Base-by-base conservation (phyloP, 2,329 filamentous ascomycete species). In the Ascosphaera apis region DNA sequence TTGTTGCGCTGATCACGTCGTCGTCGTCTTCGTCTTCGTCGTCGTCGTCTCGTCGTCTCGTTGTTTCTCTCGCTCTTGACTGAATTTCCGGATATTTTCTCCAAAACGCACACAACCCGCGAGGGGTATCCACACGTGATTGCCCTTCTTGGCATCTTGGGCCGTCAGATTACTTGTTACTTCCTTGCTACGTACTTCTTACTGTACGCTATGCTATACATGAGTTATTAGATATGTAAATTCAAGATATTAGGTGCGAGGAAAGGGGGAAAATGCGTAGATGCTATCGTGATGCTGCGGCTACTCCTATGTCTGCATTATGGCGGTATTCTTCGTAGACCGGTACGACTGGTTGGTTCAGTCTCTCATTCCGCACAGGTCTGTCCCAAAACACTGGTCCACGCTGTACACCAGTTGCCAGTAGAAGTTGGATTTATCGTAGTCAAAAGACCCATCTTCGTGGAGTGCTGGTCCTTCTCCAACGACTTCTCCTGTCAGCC, bases 361-460 rank as follows among this genome's bases (percentile, higher is more conserved):
- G 12, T 63, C 63, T 44, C 58, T 66, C 41, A 73, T 48, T 4
- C 68, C 69, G 50, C 69, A 73, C 39, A 73, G 62, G 44, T 74
- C 69, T 1, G 66, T 70, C 2, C 67, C 66, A n/a, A 71, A 47
- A 33, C 63, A 49, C 15, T 47, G 50, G 45, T 76, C 70, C 12
- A 74, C 46, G 51, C 56, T 62, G 40, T 63, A 65, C 61, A 67
- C 73, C 39, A 70, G 56, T 16, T 60, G 53, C 70, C 70, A 75
- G 44, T 74, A 75, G 37, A 63, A 45, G 42, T 65, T 67, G 4
- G 69, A 69, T 33, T 58, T 61, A 31, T 69, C 68, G 62, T 73
- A 78, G 53, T 93, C 84, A 45, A 92, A 61, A 6, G 48, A 48
- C 2, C 59, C 59, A 37, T 62, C 58, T 31, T 62, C 59, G 19